These are phyloP conservation scores for Phaffia australis DNA, from an alignment of 768 basidiomycete genomes.

Conservation along the genomic window DNA sequence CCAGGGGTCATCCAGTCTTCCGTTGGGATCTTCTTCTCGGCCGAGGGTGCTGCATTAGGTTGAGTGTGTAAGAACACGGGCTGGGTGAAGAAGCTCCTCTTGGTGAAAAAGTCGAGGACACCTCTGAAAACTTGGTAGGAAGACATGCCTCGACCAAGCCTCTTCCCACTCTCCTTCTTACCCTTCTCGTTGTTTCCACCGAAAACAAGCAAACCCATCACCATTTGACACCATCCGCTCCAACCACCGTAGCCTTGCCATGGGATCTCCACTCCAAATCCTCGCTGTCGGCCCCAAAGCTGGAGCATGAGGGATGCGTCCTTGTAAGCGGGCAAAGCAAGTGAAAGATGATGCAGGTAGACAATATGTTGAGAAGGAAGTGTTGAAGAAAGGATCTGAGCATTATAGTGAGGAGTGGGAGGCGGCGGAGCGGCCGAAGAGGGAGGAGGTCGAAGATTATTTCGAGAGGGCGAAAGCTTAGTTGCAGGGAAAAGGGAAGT, in stretches of 20 bases:
- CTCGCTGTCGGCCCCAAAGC: constrained; percentile 82
- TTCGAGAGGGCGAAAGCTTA: constrained; percentile 58
- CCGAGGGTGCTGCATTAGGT: constrained; percentile 8
- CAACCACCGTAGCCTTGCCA: constrained; percentile 41
- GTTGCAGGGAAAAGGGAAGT: constrained; percentile 46
- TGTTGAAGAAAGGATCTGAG: constrained; percentile 44
- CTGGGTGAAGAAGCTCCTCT: constrained; percentile 53
- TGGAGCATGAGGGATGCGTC: constrained; percentile 70
- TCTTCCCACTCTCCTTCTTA: constrained; percentile 42
- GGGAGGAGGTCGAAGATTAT: constrained; percentile 50
- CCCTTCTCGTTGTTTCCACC: constrained; percentile 51
- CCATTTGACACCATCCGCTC: constrained; percentile 51
- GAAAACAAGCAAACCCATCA: constrained; percentile 40
- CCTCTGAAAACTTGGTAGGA: constrained; percentile 85
- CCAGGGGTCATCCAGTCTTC: constrained; percentile 32
- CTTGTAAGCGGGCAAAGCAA: constrained; percentile 50
- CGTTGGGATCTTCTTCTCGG: constrained; percentile 20
- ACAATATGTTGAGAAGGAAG: constrained; percentile 45
- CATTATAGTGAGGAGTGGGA: constrained; percentile 73
- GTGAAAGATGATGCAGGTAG: constrained; percentile 46
- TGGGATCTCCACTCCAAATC: constrained; percentile 43
- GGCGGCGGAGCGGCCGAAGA: constrained; percentile 29
- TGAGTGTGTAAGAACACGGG: constrained; percentile 47
- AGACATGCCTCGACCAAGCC: constrained; percentile 68
- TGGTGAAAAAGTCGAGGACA: constrained; percentile 69